Evolutionary conservation across 768 basidiomycete species (phyloP).

Genomic region (Amanita exitialis): DNA sequence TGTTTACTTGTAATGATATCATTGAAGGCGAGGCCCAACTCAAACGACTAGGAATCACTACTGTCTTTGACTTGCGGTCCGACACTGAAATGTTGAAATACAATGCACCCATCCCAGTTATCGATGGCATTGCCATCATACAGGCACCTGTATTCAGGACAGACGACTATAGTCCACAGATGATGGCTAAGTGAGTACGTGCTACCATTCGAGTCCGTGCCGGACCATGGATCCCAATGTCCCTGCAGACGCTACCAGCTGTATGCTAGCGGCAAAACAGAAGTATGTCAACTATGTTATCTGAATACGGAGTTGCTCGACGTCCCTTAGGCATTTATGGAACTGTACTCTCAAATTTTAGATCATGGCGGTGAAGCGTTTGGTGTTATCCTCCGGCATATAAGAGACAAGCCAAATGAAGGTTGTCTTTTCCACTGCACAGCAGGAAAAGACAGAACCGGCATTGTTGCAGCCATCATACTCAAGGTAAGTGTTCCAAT

Average conservation of each 20-base stretch:
- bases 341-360: slow-evolving; percentile 72
- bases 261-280: slow-evolving; percentile 73
- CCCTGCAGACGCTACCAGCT: slow-evolving; percentile 50
- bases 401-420: slow-evolving; percentile 57
- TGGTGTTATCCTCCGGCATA: slow-evolving; percentile 61
- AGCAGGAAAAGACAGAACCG: slow-evolving; percentile 80
- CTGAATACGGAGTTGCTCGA: neutral
- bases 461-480: slow-evolving; percentile 62
- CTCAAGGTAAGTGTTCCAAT: slow-evolving; percentile 38
- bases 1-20: neutral
- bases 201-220: slow-evolving; percentile 10
- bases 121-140: slow-evolving; percentile 52
- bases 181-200: slow-evolving; percentile 73
- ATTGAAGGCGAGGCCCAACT: slow-evolving; percentile 47
- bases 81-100: slow-evolving; percentile 75
- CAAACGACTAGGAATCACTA: slow-evolving; percentile 50
- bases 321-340: slow-evolving; percentile 57
- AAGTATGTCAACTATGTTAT: slow-evolving; percentile 28
- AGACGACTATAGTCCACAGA: slow-evolving; percentile 77
- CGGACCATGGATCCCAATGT: slow-evolving; percentile 13
- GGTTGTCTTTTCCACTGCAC: slow-evolving; percentile 74
- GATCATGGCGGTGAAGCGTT: slow-evolving; percentile 64
- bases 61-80: slow-evolving; percentile 70
- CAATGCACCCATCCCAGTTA: slow-evolving; percentile 48
- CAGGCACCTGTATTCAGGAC: slow-evolving; percentile 58